Percentiles rank a stretch among this genome's conserved stretches.
Evolutionary conservation across 768 basidiomycete genomes (phyloP).

Genomic region (Mycena epipterygia): DNA sequence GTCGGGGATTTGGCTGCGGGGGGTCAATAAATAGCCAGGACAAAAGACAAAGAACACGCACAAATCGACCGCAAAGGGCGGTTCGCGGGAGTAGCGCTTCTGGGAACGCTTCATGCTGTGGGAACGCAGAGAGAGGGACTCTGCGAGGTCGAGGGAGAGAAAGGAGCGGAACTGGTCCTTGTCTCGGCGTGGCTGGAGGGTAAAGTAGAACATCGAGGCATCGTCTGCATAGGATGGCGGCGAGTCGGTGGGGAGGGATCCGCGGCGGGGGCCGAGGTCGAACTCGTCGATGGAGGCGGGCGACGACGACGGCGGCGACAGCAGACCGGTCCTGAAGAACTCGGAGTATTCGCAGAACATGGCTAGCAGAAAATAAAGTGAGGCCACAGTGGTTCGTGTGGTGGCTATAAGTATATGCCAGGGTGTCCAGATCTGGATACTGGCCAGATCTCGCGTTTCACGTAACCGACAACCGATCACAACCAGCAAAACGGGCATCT

Average conservation of each 20-base stretch:
- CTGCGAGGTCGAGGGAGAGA: constrained; percentile 65
- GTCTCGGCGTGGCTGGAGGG: constrained; percentile 50
- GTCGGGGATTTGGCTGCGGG: constrained; percentile 22
- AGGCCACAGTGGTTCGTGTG: no score
- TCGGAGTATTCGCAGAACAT: not conserved
- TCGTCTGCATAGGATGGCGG: constrained; percentile 39
- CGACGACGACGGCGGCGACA: constrained; percentile 46
- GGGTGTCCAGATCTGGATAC: no score
- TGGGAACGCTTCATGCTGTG: constrained; percentile 44
- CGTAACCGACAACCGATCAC: no score
- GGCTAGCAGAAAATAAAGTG: not conserved
- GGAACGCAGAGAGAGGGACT: constrained; percentile 44
- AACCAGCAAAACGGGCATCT: no score
- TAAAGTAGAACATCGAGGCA: constrained; percentile 52
- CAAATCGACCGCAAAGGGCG: constrained; percentile 24
- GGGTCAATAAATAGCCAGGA: not conserved
- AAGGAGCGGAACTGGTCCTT: constrained; percentile 55
- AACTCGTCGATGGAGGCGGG: constrained; percentile 26
- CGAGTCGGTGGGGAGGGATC: constrained; percentile 36
- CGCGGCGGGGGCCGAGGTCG: constrained; percentile 29
- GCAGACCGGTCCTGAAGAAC: constrained; percentile 58
- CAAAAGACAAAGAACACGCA: not conserved
- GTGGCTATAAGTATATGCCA: no score
- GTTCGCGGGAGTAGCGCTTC: constrained; percentile 9
- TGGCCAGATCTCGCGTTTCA: no score